A percentile compares a stretch with the other conserved stretches of the same genome.
phyloP scores from a whole-genome alignment of 176 grass and related monocot species.

The Poa annua region DNA sequence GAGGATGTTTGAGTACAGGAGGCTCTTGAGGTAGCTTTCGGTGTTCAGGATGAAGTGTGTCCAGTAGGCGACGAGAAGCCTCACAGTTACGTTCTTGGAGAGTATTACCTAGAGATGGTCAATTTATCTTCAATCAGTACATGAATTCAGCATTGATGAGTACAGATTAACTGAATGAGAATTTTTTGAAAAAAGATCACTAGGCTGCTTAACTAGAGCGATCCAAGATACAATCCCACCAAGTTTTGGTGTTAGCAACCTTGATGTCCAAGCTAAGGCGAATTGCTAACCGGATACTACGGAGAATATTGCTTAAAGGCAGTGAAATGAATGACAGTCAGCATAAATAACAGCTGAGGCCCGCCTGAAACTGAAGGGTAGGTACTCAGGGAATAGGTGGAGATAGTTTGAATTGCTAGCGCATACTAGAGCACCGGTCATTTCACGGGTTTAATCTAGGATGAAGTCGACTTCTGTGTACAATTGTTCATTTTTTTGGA shows the following conservation, averaged over 20 bases:
- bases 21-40: conserved; percentile 75
- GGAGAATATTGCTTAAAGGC: not conserved
- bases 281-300: not conserved
- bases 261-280: not conserved
- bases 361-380: not conserved
- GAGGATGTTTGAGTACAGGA: conserved; percentile 77
- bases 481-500: not conserved
- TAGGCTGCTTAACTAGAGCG: not conserved
- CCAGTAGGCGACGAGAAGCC: conserved; percentile 79
- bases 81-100: conserved; percentile 75
- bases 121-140: not conserved
- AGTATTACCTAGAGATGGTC: conserved; percentile 67
- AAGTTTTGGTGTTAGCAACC: not conserved
- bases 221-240: not conserved
- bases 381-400: not conserved
- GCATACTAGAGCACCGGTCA: not conserved
- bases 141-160: not conserved
- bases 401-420: not conserved
- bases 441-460: not conserved
- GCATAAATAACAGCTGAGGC: not conserved
- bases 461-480: not conserved
- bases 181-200: not conserved
- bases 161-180: not conserved
- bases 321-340: not conserved
- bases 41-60: conserved; percentile 70